A percentile compares a stretch with the other conserved stretches of the same genome.
Conservation (phyloP, 805 yeast species). For the Ogataea pignaliae region DNA sequence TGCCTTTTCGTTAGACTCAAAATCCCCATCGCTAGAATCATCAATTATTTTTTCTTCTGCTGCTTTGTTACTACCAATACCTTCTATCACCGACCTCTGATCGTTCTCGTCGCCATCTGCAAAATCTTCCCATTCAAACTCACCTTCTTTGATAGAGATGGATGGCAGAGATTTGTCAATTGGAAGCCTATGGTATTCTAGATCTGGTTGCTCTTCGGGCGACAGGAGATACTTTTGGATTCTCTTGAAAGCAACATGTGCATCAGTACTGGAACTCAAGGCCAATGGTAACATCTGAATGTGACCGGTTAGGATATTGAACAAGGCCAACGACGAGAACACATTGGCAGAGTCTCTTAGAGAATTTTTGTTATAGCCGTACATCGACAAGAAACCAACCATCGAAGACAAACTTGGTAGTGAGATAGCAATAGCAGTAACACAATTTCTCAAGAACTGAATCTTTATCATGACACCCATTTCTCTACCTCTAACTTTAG, state of each 20-base stretch:
- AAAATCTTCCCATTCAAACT: conserved; percentile 65
- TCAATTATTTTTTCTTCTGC: neutral
- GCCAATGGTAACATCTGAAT: conserved; percentile 70
- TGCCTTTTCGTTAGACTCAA: neutral
- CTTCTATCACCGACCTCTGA: neutral
- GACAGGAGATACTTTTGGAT: conserved; percentile 48
- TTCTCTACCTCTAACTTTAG: conserved; percentile 56
- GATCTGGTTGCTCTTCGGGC: conserved; percentile 31
- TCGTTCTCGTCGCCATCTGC: conserved; percentile 13
- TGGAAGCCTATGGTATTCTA: conserved; percentile 12
- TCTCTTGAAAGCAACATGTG: conserved; percentile 53
- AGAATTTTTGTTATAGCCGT: conserved; percentile 29
- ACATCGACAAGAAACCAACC: conserved; percentile 44
- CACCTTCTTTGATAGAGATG: conserved; percentile 45
- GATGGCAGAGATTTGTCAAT: conserved; percentile 32
- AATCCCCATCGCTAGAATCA: neutral
- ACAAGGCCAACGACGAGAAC: conserved; percentile 67
- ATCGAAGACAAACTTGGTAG: conserved; percentile 71
- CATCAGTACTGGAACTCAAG: conserved; percentile 64
- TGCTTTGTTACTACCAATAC: neutral
- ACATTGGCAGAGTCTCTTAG: conserved; percentile 54
- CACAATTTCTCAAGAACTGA: conserved; percentile 58
- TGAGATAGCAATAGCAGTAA: conserved; percentile 62
- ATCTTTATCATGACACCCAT: conserved; percentile 55
- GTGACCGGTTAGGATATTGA: conserved; percentile 56